A percentile compares a stretch with the other conserved stretches of the same genome.
Evolutionary conservation across 2,329 filamentous ascomycete genomes (phyloP).

Genomic region (Alternaria ventricosa): DNA sequence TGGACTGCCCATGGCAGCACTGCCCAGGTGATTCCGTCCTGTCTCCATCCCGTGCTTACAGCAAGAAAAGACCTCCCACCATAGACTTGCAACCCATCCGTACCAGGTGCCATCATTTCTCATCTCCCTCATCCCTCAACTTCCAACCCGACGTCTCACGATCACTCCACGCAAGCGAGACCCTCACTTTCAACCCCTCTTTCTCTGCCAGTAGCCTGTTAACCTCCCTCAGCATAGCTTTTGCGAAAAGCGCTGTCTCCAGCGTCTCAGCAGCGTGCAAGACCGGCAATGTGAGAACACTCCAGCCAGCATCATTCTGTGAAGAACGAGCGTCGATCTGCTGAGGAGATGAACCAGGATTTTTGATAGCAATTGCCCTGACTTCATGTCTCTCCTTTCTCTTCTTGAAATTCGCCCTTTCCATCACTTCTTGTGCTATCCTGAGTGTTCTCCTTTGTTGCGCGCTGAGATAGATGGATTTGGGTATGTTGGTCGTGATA

Average conservation of each 20-base stretch:
- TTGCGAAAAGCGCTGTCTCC: neutral
- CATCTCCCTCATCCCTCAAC: neutral
- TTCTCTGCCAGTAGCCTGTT: neutral
- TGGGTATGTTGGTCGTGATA: neutral
- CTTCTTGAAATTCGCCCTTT: neutral
- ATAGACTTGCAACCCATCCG: neutral
- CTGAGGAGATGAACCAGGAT: neutral
- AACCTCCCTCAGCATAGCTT: neutral
- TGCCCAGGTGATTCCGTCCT: neutral
- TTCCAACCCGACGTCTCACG: neutral
- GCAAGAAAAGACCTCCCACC: neutral
- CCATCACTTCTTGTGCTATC: neutral
- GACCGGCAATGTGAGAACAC: neutral
- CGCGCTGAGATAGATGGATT: neutral
- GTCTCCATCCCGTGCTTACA: neutral
- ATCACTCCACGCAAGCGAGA: neutral
- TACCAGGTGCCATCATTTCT: neutral
- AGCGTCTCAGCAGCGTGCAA: neutral
- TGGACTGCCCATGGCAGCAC: too few relatives aligned
- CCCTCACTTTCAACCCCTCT: neutral
- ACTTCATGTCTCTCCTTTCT: neutral
- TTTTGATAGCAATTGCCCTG: neutral
- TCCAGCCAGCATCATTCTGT: neutral
- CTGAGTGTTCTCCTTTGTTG: neutral
- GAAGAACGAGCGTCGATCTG: neutral